These are phyloP conservation scores for Trichoderma hamatum DNA, from an alignment of 2,329 filamentous ascomycete species.

Conservation along the genomic window DNA sequence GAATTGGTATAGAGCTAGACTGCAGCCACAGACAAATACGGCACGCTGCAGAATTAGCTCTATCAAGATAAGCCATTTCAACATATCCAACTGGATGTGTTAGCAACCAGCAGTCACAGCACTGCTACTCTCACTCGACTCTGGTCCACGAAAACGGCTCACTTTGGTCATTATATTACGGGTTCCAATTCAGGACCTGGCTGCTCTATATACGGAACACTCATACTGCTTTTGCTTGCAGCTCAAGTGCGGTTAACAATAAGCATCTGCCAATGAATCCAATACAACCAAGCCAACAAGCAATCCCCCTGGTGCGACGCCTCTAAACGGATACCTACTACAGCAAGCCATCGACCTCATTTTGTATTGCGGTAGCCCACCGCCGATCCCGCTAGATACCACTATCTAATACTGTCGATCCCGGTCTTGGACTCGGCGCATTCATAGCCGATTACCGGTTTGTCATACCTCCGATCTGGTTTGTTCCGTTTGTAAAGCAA, in stretches of 20 bases:
- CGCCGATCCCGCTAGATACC: neutral
- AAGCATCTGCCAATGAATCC: neutral
- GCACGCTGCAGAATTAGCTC: neutral
- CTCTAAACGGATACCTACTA: neutral
- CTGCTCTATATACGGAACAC: neutral
- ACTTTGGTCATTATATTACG: neutral
- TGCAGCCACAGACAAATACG: neutral
- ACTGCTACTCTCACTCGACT: neutral
- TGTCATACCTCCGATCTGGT: neutral
- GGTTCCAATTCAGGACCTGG: neutral
- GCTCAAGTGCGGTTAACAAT: neutral
- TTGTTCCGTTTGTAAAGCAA: neutral
- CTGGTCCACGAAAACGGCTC: neutral
- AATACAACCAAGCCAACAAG: neutral
- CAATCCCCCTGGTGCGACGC: neutral
- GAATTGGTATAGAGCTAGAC: neutral
- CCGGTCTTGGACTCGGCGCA: conserved; percentile 8
- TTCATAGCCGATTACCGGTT: conserved; percentile 13
- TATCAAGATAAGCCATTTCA: neutral
- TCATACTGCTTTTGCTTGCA: neutral
- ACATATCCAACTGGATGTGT: neutral
- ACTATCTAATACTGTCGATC: neutral
- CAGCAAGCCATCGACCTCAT: conserved; percentile 1
- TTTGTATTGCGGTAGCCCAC: neutral
- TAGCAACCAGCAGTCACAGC: neutral